Evolutionary conservation across 75 land plant species (phyloP).

Genomic region (Selaginella tamariscina): DNA sequence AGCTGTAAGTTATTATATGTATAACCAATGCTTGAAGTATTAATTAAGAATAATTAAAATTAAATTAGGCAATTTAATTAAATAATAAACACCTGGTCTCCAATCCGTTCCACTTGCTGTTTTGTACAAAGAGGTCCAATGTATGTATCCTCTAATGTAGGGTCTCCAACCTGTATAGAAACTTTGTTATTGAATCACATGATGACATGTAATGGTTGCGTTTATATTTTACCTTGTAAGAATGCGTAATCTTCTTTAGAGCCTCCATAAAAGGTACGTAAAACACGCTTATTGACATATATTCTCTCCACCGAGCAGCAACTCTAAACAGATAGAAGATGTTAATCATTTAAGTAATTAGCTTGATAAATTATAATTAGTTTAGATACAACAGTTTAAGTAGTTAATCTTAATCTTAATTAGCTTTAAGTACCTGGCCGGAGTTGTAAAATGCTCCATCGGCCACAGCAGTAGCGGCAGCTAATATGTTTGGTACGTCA

Average conservation of each 20-base stretch:
- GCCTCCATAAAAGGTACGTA: slow-evolving; percentile 19
- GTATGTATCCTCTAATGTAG: slow-evolving; percentile 20
- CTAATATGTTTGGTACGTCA: slow-evolving; percentile 22
- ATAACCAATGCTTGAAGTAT: neutral
- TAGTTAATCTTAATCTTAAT: neutral
- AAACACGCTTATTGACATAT: slow-evolving; percentile 23
- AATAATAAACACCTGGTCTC: slow-evolving; percentile 17
- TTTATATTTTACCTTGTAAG: slow-evolving; percentile 16
- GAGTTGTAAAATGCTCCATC: slow-evolving; percentile 31
- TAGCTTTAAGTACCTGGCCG: slow-evolving; percentile 14
- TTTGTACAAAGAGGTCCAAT: slow-evolving; percentile 26
- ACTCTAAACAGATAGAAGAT: slow-evolving; percentile 13
- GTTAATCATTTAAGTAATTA: too few species aligned
- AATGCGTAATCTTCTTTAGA: slow-evolving; percentile 15
- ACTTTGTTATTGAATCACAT: neutral
- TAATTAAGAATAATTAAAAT: neutral
- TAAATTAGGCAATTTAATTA: neutral
- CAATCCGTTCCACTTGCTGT: slow-evolving; percentile 16
- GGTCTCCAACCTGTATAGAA: slow-evolving; percentile 24
- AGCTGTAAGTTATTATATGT: too few species aligned
- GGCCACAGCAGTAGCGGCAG: slow-evolving; percentile 24
- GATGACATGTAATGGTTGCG: neutral
- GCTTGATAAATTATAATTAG: too few species aligned
- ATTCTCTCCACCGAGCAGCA: slow-evolving; percentile 30
- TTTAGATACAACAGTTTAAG: too few species aligned